Base-by-base conservation (phyloP, 345 rosid genomes). In the Geranium rotundifolium region DNA sequence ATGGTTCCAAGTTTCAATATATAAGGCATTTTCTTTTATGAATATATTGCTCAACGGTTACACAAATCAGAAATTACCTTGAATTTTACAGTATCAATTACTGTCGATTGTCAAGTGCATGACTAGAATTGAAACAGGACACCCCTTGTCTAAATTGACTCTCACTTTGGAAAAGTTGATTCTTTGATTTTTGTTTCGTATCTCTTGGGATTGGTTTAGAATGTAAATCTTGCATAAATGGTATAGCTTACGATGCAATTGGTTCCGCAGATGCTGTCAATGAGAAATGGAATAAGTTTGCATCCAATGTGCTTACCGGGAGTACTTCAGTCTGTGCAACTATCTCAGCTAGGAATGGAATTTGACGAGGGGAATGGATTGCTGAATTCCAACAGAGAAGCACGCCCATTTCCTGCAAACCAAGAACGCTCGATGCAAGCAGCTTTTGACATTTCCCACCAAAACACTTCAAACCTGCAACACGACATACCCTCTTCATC, bases 251-350 rank as follows among this genome's bases (percentile, higher is more conserved):
- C 19, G 20, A 50, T 15, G 7, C 30, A 8, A 67, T 52, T 52
- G 56, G 19, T 55, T 58, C 54, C 64, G 59, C 88, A 83, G 85
- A 83, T 83, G 88, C 66, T 83, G 60, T 70, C 85, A 12, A 69
- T 80, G 85, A 78, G 85, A 75, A 83, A 83, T 54, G 88, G 88
- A 39, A 56, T 80, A 67, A 73, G 80, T 69, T 70, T 80, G 69
- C 80, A 80, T 58, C 83, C 83, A 20, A 63, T 76, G 78, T 76
- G 80, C 74, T 67, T 76, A 67, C 83, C 88, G 9, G 85, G 81
- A 66, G 80, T 67, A 46, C 41, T 69, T 55, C 83, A 79, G 65
- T 73, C 78, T 23, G 59, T 67, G 77, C 81, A 80, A 69, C 59
- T 70, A 57, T 74, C 80, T 60, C 55, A 74, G 29, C 29, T 75